Base-by-base conservation (phyloP, 192 early-diverging fungal species). In the Blastocladiella britannica region DNA sequence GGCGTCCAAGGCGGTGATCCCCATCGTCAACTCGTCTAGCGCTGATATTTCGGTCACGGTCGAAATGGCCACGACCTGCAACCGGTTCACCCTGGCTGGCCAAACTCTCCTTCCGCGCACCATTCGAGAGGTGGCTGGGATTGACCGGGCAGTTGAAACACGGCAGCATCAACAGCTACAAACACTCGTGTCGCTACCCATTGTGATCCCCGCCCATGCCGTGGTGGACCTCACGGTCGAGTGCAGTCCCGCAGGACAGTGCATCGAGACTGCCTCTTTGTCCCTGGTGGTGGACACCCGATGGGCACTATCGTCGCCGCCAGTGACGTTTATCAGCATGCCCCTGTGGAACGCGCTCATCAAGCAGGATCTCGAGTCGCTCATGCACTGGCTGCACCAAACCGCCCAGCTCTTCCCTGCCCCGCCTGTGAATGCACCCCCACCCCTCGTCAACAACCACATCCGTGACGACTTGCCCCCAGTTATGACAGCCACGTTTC, bases 241-340 rank as follows among this genome's bases (percentile, higher is more conserved):
- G 15, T 47, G 12, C n/a, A 20, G n/a, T 20, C 12, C 12, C 37
- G 37, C n/a, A 9, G 37, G 15, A 9, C 2, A 9, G 37, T 20
- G 15, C 9, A 20, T 47, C 37, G 37, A 47, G 7, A 20, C n/a
- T 47, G 37, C 37, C 3, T 47, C 37, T 9, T 9, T 47, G 2
- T 20, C 12, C 15, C 37, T 47, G 2, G 37, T 47, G 54, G 78
- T 47, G 15, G 37, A 9, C 15, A 6, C 15, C 0, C 75, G 22
- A 77, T 79, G 65, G 72, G 62, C 7, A 61, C 62, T 0, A 72
- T 63, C 9, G 31, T 78, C 37, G 37, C 37, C 37, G 4, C 12
- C 15, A 2, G 37, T 47, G 37, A 47, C 37, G 15, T 9, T 47
- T 2, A 47, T 47, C n/a, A 20, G 37, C 37, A 47, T 47, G 9